Conservation (phyloP, 2,329 filamentous ascomycete genomes). For the Colletotrichum spaethianum region DNA sequence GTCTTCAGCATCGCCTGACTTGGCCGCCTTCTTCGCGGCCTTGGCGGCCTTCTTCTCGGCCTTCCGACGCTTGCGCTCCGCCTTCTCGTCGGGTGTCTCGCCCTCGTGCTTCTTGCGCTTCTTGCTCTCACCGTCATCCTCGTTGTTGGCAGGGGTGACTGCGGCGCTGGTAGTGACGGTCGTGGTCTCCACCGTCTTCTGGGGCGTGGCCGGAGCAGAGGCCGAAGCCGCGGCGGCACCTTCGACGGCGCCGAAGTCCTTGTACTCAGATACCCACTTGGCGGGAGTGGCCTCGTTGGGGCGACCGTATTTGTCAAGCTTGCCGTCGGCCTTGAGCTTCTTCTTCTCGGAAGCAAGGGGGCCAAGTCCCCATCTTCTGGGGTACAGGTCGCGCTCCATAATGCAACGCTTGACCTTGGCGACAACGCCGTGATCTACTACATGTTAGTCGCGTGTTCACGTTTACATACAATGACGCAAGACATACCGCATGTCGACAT, state of each 20-base stretch:
- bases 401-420: slow-evolving; percentile 99
- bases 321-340: slow-evolving; percentile 98
- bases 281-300: slow-evolving; percentile 93
- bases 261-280: slow-evolving; percentile 94
- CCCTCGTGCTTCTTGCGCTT: slow-evolving; percentile 87
- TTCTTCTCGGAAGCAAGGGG: slow-evolving; percentile 97
- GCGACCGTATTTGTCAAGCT: slow-evolving; percentile 97
- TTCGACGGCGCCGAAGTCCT: slow-evolving; percentile 79
- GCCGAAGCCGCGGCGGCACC: slow-evolving; percentile 60
- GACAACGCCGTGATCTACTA: slow-evolving; percentile 90
- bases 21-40: slow-evolving; percentile 67
- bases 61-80: slow-evolving; percentile 72
- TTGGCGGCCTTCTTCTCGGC: slow-evolving; percentile 73
- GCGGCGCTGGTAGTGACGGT: slow-evolving; percentile 59
- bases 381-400: slow-evolving; percentile 99
- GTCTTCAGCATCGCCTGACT: slow-evolving; percentile 59
- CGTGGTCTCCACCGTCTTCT: slow-evolving; percentile 53
- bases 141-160: slow-evolving; percentile 58
- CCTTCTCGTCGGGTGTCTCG: slow-evolving; percentile 79
- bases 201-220: slow-evolving; percentile 56
- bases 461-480: background rate
- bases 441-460: slow-evolving; percentile 16
- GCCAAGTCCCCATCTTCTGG: slow-evolving; percentile 94
- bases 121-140: slow-evolving; percentile 72
- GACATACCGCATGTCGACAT: slow-evolving; percentile 81